Evolutionary conservation across 371 early-diverging fungal species (phyloP), one percentile per base, ranked within the genome.

Genomic region (Mortierella sp.): DNA sequence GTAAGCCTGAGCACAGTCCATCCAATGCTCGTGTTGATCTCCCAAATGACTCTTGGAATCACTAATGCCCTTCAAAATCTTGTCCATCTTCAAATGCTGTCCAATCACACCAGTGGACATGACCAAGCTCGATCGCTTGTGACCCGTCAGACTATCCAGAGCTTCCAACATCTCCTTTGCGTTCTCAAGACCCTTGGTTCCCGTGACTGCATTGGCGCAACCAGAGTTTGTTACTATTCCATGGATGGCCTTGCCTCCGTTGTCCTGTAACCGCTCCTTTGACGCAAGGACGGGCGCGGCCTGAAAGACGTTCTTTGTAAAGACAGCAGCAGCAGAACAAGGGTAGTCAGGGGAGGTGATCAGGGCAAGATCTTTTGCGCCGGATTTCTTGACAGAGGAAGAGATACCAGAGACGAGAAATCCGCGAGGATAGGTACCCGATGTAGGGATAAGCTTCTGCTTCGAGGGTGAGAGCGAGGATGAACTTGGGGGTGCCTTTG

Each of bases 101-200:
- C 98, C 98, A 81, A 98, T 98, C 33, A 98, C 98, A 50, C 98
- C 98, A 0, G 98, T 98, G 2, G 97, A 97, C 97, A 98, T 97
- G 41, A 96, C 94, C 65, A 97, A 76, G 1, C 93, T 86, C 32
- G 84, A 83, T 19, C 68, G 55, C 22, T 81, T 67, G 10, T 86
- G 84, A n/a, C 85, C 83, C 10, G 81, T 77, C 33, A 89, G 66
- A 6, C 73, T 72, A 71, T 91, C 91, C 15, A 92, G 86, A 0
- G 90, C 84, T 7, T 83, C 70, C 13, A 87, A 84, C 95, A 96
- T 96, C 22, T 80, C 84, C 71, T 84, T 87, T 0, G 97, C 97
- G 76, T 98, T 93, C 19, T 85, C 84, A 5, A 95, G 77, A 16
- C 98, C 98, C 76, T 90, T 85, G 9, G 90, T 84, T 5, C 98